Base-by-base conservation (phyloP, 2,329 filamentous ascomycete species). In the Aspergillus sp. region DNA sequence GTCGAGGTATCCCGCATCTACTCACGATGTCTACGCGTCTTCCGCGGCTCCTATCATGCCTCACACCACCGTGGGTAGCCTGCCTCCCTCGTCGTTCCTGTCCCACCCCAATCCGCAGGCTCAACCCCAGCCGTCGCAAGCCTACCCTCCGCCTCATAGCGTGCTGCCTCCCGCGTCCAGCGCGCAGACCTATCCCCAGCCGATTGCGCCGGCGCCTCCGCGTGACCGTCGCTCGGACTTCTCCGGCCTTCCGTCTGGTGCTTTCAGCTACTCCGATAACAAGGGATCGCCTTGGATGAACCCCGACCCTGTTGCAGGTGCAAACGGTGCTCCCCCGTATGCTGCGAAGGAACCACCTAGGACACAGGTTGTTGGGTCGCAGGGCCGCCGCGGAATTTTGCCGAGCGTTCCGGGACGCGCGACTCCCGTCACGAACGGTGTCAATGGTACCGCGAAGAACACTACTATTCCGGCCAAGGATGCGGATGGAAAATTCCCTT, bases 401-500 rank as follows among this genome's bases (percentile, higher is more conserved):
- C 94, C 94, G 15, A 97, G 92, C 70, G 92, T 93, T 63, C 92
- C 92, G 30, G 93, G 93, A 47, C 85, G 92, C 61, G 91, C 92
- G 58, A 87, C 91, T 57, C 91, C 92, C 25, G 87, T 91, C 32
- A 82, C 89, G 49, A 78, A 81, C 64, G 78, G 77, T 32, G 72
- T 91, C 47, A 88, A 87, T 66, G 84, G 85, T 47, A 82, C 85
- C 30, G 84, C 86, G 9, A 96, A 97, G 84, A 91, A 85, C 71
- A 89, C 91, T 62, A 87, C 91, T 64, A 95, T 96, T 65, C 92
- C 93, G 15, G 90, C 91, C 69, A 97, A 98, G 82, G 94, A 98
- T 77, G 92, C 92, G 8, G 94, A 98, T 76, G 95, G 95, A 74
- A 98, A 98, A 82, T 99, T 96, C 74, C 94, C 95, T 62, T 99